Conservation (phyloP, 805 yeast genomes). For the Nakazawaea wyomingensis region DNA sequence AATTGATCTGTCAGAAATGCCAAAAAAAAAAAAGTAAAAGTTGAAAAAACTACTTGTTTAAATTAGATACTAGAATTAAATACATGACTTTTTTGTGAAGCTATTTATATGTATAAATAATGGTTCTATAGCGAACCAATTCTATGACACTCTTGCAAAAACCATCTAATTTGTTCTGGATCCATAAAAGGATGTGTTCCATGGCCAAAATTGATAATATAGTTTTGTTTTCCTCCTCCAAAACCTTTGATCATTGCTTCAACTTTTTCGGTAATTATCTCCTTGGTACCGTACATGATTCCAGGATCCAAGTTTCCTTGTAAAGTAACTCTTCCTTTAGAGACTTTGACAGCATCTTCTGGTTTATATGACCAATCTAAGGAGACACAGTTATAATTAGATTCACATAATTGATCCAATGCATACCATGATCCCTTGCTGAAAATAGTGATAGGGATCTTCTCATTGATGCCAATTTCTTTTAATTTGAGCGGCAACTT, state of each 20-base stretch:
- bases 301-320: conserved; percentile 98
- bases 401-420: conserved; percentile 71
- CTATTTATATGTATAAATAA: background rate
- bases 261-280: conserved; percentile 72
- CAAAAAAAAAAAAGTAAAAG: background rate
- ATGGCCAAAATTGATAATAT: conserved; percentile 94
- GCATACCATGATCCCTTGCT: conserved; percentile 99
- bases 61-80: too few species aligned
- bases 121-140: conserved; percentile 45
- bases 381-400: conserved; percentile 84
- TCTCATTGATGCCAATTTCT: conserved; percentile 66
- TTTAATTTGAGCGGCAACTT: conserved; percentile 62
- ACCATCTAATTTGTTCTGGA: conserved; percentile 81
- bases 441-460: conserved; percentile 82
- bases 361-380: conserved; percentile 91
- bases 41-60: too few species aligned
- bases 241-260: conserved; percentile 85
- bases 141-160: conserved; percentile 83
- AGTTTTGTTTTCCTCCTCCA: conserved; percentile 89
- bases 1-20: too few species aligned
- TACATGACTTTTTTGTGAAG: too few species aligned
- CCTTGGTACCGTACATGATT: conserved; percentile 83
- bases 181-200: conserved; percentile 98
- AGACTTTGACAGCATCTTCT: conserved; percentile 70
- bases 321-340: conserved; percentile 70